A percentile compares a stretch with the other conserved stretches of the same genome.
phyloP scores from a whole-genome alignment of 306 rosid species.

The Pyrus bretschneideri region DNA sequence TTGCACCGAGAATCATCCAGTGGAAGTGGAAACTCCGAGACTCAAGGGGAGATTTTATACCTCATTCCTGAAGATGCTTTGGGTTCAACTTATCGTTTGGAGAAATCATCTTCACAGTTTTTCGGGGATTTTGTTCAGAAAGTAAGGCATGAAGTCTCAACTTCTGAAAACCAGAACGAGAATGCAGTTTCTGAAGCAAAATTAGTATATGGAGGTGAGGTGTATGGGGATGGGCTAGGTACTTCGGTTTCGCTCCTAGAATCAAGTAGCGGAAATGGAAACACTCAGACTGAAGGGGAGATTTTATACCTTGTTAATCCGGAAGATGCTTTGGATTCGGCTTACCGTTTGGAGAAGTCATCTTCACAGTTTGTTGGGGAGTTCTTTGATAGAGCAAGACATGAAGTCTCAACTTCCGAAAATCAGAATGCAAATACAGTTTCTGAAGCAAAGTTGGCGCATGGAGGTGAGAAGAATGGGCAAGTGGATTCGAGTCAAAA shows the following conservation, averaged over 20 bases:
- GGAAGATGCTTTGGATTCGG: constrained; percentile 63
- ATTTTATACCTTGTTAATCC: constrained; percentile 28
- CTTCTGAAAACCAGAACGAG: constrained; percentile 40
- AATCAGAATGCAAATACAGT: constrained; percentile 25
- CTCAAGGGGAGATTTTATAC: constrained; percentile 27
- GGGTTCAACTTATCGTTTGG: constrained; percentile 56
- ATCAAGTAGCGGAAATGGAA: constrained; percentile 25
- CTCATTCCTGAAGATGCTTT: constrained; percentile 51
- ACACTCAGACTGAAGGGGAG: constrained; percentile 26
- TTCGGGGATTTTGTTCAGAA: constrained; percentile 58
- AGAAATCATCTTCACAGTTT: constrained; percentile 57
- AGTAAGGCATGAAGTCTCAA: constrained; percentile 42
- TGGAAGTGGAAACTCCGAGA: constrained; percentile 27
- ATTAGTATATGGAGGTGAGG: constrained; percentile 31
- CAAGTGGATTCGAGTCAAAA: constrained; percentile 17
- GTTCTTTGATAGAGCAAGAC: constrained; percentile 50
- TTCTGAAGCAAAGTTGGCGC: constrained; percentile 25
- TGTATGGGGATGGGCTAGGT: constrained; percentile 16
- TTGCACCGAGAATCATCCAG: constrained; percentile 30
- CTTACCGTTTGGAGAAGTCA: constrained; percentile 47
- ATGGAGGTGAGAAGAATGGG: constrained; percentile 30
- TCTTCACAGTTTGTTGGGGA: constrained; percentile 60
- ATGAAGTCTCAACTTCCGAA: constrained; percentile 48
- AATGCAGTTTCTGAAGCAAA: constrained; percentile 26
- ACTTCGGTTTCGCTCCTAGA: constrained; percentile 4